Base-by-base conservation (phyloP, 139 green algal species). In the Nannochloris sp. region DNA sequence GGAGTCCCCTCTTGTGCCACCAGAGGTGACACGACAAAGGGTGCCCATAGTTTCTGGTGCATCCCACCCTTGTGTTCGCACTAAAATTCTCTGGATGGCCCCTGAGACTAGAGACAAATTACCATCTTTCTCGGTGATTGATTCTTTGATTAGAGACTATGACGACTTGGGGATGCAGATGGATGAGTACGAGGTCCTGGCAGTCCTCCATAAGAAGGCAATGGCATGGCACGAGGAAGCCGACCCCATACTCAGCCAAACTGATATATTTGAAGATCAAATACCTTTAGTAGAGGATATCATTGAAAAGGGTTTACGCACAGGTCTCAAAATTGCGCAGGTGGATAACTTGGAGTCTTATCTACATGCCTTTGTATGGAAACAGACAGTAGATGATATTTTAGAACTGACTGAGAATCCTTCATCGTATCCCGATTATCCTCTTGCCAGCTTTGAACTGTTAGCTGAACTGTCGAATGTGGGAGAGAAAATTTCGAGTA, bases 311-410 rank as follows among this genome's bases (percentile, higher is more conserved):
- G 73, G 73, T 7, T 27, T 64, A 46, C 27, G 8, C 1, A 44
- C 71, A 43, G 57, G 58, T 10, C 44, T 79, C 49, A 27, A 34
- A 10, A 67, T 79, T 57, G 69, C 71, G 29, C 54, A 78, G 50
- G 54, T 78, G 14, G 70, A 72, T 15, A 72, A 69, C 10, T 34
- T 76, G 5, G 64, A 72, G 24, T 64, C 70, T 7, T 68, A 76
- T 25, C 64, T 72, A 10, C 57, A 76, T 62, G 69, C 55, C 7
- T 23, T 62, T 29, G 9, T 37, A 15, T 62, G 63, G 63, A 24
- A 24, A 3, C 44, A 58, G 50, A 64, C 44, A 31, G 63, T 71
- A 16, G 24, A 56, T 36, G 51, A 12, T 31, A 23, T 63, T 54
- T 44, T 66, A 48, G 53, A 21, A 9, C 23, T 29, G 10, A 31